phyloP scores from a whole-genome alignment of 202 grass and related monocot species.

The Zizania palustris region DNA sequence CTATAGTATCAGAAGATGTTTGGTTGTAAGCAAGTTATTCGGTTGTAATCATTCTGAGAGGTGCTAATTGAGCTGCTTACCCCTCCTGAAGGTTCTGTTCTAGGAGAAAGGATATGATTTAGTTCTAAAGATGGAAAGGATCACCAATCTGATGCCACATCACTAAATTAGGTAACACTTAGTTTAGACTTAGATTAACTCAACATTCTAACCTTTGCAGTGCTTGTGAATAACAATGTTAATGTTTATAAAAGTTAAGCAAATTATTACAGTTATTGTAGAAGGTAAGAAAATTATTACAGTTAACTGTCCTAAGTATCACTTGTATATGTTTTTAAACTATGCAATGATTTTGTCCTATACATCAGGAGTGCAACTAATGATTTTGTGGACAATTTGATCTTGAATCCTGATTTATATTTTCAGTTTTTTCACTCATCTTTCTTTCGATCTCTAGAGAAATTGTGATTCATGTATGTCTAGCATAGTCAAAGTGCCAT shows the following conservation, averaged over 20 bases:
- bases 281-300: neutral
- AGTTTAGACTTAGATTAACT: neutral
- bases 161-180: conserved; percentile 78
- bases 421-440: conserved; percentile 15
- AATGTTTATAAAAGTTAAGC: conserved; percentile 13
- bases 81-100: conserved; percentile 78
- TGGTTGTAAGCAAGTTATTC: too few relatives aligned
- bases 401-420: conserved; percentile 3
- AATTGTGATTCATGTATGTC: conserved; percentile 23
- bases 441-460: neutral
- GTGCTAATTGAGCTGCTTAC: conserved; percentile 84
- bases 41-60: too few relatives aligned
- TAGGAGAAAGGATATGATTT: conserved; percentile 96
- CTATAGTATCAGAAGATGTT: too few relatives aligned
- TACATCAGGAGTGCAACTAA: conserved; percentile 28
- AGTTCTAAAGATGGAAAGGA: conserved; percentile 72
- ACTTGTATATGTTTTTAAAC: neutral
- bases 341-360: neutral
- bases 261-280: too few relatives aligned
- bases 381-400: conserved; percentile 23
- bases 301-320: neutral
- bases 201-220: conserved; percentile 28
- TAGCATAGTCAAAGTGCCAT: conserved; percentile 2
- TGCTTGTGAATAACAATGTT: neutral
- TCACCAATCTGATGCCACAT: conserved; percentile 63